Evolutionary conservation across 768 basidiomycete genomes (phyloP).

Genomic region (Lentinus tigrinus): DNA sequence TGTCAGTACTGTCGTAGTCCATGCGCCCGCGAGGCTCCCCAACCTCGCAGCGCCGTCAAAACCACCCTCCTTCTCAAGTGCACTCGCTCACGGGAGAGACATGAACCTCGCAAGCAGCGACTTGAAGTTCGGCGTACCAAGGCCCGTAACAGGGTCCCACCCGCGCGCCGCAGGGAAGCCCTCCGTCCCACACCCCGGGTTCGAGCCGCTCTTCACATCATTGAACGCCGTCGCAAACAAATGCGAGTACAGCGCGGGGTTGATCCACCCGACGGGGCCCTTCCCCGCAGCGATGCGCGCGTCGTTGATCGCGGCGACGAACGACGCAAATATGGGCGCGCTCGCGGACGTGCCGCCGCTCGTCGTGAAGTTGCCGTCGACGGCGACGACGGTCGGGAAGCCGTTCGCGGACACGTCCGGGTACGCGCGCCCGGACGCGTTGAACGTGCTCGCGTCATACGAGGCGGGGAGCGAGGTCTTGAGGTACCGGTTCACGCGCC

Average conservation of each 20-base stretch:
- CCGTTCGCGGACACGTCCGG: constrained; percentile 34
- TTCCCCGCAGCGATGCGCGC: constrained; percentile 33
- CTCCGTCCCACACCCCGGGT: constrained; percentile 30
- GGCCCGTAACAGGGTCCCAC: constrained; percentile 35
- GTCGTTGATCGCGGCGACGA: constrained; percentile 35
- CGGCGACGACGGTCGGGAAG: constrained; percentile 29
- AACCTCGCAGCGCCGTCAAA: too few species aligned
- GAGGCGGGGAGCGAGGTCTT: constrained; percentile 28
- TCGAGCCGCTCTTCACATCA: constrained; percentile 26
- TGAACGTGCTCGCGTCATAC: constrained; percentile 31
- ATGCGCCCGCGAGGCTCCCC: too few species aligned
- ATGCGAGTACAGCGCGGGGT: constrained; percentile 52
- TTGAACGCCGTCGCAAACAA: constrained; percentile 23
- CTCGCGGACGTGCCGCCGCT: constrained; percentile 30
- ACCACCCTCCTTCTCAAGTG: too few species aligned
- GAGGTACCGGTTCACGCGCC: constrained; percentile 27
- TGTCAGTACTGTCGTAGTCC: too few species aligned
- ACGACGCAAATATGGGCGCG: constrained; percentile 30
- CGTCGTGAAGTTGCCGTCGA: not conserved
- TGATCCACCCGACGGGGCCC: constrained; percentile 42
- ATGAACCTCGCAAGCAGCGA: constrained; percentile 8
- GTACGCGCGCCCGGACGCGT: constrained; percentile 31
- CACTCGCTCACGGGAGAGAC: constrained; percentile 7
- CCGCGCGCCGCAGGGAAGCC: constrained; percentile 31
- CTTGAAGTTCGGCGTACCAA: constrained; percentile 32